These are phyloP conservation scores for Nemophila menziesii DNA, from an alignment of 257 asterid genomes.

Conservation along the genomic window DNA sequence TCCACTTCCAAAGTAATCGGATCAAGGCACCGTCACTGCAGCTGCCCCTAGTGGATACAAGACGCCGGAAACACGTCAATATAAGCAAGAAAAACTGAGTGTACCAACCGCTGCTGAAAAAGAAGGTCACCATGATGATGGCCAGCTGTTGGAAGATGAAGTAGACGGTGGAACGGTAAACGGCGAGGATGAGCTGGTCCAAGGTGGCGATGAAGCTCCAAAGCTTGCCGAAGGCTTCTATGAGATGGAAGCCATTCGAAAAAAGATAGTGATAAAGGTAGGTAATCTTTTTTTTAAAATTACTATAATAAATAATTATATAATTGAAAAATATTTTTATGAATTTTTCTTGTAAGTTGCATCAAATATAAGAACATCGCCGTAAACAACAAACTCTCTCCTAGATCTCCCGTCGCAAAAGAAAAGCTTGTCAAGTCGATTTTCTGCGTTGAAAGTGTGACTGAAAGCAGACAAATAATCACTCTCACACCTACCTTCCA, in stretches of 20 bases:
- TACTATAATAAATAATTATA: background rate
- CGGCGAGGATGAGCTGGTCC: constrained; percentile 9
- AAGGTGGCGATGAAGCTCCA: constrained; percentile 10
- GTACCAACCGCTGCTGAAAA: constrained; percentile 2
- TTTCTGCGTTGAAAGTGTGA: no score
- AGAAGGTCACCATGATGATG: constrained; percentile 7
- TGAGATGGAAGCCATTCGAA: constrained; percentile 26
- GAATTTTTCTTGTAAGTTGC: no score
- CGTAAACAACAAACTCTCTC: no score
- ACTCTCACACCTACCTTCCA: no score
- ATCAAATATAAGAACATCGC: no score
- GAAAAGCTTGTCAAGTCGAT: no score
- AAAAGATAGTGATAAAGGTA: constrained; percentile 23
- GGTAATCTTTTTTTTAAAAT: background rate
- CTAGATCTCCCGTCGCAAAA: no score
- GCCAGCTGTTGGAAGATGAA: constrained; percentile 8
- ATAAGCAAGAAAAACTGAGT: background rate
- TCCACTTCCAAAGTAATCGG: background rate
- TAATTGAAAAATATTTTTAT: background rate
- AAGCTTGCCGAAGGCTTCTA: constrained; percentile 31
- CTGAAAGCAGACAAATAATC: no score
- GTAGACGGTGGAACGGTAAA: constrained; percentile 1
- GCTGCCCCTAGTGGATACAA: background rate
- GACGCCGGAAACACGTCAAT: background rate
- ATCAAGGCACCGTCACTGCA: background rate